Base-by-base conservation (phyloP, 2,329 filamentous ascomycete species). In the Fusarium pseudocircinatum region DNA sequence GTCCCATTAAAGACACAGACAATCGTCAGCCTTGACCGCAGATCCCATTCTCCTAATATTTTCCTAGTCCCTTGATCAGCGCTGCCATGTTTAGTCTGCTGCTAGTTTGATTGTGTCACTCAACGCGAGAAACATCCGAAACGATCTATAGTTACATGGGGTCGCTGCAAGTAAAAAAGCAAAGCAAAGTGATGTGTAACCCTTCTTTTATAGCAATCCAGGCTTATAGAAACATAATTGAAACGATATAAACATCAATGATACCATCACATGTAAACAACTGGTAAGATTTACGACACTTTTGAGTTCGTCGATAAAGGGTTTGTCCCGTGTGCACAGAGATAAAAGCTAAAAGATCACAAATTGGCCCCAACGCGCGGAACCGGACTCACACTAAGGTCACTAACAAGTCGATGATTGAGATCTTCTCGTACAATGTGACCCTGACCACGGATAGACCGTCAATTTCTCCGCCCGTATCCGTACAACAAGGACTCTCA, bases 51-150 rank as follows among this genome's bases (percentile, higher is more conserved):
- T 56, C 40, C 26, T 42, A 44, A 42, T 49, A 49, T 40, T 47
- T 37, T 26, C 42, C 40, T 74, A 74, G 67, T 44, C 56, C 14
- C 49, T 39, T 24, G 67, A 74, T 69, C 71, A 50, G 37, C 71
- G 40, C 63, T 72, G 63, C 50, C 59, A 72, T 52, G 8, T 56
- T 50, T 44, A 62, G 44, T 36, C 39, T 14, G 30, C 32, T 28
- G 24, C 39, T 73, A 71, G 39, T 16, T 44, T 43, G 15, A 28
- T 26, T 42, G 10, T 49, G 44, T 57, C 44, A 43, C 44, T 43
- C 28, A 42, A 20, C 14, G 34, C 12, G 42, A 36, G 34, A 66
- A 43, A 44, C 22, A 32, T 50, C 34, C 37, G n/a, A 30, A 52
- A 42, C 46, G 47, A 26, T 43, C 46, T 11, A 43, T 15, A 37